Evolutionary conservation across 768 basidiomycete genomes (phyloP).

Genomic region (Trametes gibbosa): DNA sequence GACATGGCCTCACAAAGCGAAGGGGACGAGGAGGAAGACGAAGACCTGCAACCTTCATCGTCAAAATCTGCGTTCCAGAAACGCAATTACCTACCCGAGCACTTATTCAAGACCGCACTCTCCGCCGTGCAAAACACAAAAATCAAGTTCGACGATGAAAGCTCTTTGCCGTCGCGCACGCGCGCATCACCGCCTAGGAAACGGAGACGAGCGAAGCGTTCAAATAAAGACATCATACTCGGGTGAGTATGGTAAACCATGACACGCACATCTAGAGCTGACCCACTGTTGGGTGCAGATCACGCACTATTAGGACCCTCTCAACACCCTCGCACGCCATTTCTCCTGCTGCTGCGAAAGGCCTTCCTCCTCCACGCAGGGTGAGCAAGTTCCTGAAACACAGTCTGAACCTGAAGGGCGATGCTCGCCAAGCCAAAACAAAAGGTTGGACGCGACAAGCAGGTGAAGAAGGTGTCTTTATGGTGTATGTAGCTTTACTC

Average conservation of each 20-base stretch:
- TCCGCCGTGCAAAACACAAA: conserved; percentile 26
- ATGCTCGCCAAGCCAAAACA: conserved; percentile 34
- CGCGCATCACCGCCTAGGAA: conserved; percentile 23
- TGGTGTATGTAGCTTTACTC: not conserved
- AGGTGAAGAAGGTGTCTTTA: conserved; percentile 36
- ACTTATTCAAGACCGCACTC: conserved; percentile 60
- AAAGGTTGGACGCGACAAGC: conserved; percentile 58
- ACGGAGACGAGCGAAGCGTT: conserved; percentile 26
- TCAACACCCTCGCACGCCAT: conserved; percentile 24
- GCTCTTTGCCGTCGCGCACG: conserved; percentile 24
- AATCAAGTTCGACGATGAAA: conserved; percentile 12
- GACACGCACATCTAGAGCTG: not conserved
- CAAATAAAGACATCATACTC: conserved; percentile 50
- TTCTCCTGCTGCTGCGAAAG: conserved; percentile 37
- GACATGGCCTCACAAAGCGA: conserved; percentile 15
- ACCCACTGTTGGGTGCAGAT: conserved; percentile 34
- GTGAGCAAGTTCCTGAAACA: conserved; percentile 52
- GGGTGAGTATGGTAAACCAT: conserved; percentile 42
- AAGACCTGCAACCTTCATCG: not conserved
- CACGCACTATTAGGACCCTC: conserved; percentile 53
- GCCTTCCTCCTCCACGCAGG: conserved; percentile 44
- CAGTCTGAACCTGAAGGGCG: conserved; percentile 46
- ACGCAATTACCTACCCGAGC: conserved; percentile 60
- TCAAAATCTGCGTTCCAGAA: conserved; percentile 20
- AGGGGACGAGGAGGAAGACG: conserved; percentile 18